A percentile compares a stretch with the other conserved stretches of the same genome.
Conservation (phyloP, 2,329 filamentous ascomycete species). For the Zasmidium citrigriseum region DNA sequence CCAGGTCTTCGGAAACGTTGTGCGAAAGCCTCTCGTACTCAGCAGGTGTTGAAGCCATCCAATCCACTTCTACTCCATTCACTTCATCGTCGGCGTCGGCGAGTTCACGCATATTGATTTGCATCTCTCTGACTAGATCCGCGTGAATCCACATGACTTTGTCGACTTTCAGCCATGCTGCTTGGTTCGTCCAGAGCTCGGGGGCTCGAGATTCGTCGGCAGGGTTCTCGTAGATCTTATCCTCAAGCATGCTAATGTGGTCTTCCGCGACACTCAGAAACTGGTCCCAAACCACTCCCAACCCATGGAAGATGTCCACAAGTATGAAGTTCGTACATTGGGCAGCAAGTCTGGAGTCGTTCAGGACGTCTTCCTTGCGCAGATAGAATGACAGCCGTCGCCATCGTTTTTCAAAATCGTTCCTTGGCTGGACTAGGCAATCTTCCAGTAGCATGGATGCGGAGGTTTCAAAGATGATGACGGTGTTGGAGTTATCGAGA, state of each 20-base stretch:
- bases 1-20: slow-evolving; percentile 52
- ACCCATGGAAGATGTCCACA: slow-evolving; percentile 51
- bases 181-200: slow-evolving; percentile 54
- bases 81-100: slow-evolving; percentile 31
- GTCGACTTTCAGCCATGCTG: slow-evolving; percentile 54
- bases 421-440: slow-evolving; percentile 52
- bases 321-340: slow-evolving; percentile 55
- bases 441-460: slow-evolving; percentile 50
- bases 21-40: slow-evolving; percentile 50
- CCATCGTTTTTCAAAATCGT: slow-evolving; percentile 56
- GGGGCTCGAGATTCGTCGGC: slow-evolving; percentile 55
- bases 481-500: slow-evolving; percentile 53
- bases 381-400: slow-evolving; percentile 54
- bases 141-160: slow-evolving; percentile 53
- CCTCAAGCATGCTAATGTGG: slow-evolving; percentile 53
- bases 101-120: slow-evolving; percentile 44
- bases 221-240: slow-evolving; percentile 56
- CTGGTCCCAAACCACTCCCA: slow-evolving; percentile 48
- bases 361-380: slow-evolving; percentile 44
- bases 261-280: slow-evolving; percentile 49
- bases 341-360: slow-evolving; percentile 45
- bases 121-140: slow-evolving; percentile 51
- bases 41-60: slow-evolving; percentile 43
- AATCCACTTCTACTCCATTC: slow-evolving; percentile 35
- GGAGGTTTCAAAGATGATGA: slow-evolving; percentile 57